Evolutionary conservation across 164 flowering plant genomes (phyloP), one percentile per base, ranked within the genome.

Genomic region (Buxus sempervirens): DNA sequence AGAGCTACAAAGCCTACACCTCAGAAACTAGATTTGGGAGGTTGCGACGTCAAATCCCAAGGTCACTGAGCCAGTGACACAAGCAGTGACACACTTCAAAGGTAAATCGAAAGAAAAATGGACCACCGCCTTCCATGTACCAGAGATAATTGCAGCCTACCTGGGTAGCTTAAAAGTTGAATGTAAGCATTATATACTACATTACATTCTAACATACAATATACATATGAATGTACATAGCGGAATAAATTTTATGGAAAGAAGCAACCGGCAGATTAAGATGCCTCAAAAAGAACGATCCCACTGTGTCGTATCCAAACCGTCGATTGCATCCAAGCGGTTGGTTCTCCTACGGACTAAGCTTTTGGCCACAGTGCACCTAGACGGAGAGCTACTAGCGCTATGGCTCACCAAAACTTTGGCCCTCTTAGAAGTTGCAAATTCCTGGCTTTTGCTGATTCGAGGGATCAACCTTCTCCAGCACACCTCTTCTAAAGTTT

Each of bases 371-470:
- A 62, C 41, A 27, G 64, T 45, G 45, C 60, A 77, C 66, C 73
- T 76, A 14, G 54, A 60, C 0, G 96, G 90, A 32, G 90, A 83
- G 67, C 78, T 79, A 38, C 92, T 87, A 16, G 70, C 62, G 73
- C 96, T 90, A 73, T 73, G 77, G 78, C 86, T 84, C 60, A 77
- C 75, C 75, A 67, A 78, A n/a, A 71, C 74, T 68, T 65, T 70
- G 15, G 27, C 69, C 41, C 66, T 75, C 48, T 69, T 73, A 59
- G 28, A 71, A 4, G 66, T 15, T n/a, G 20, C 55, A 56, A 86
- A 81, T 54, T 86, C 90, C 64, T 81, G 89, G 60, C 90, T 86
- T 69, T 84, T 90, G 79, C 90, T 90, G 54, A 66, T 64, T 55
- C 83, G 83, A 8, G 80, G 86, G 63, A 67, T 76, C 66, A 73